Evolutionary conservation across 2,329 filamentous ascomycete species (phyloP).

Genomic region (Knoxdaviesia capensis): DNA sequence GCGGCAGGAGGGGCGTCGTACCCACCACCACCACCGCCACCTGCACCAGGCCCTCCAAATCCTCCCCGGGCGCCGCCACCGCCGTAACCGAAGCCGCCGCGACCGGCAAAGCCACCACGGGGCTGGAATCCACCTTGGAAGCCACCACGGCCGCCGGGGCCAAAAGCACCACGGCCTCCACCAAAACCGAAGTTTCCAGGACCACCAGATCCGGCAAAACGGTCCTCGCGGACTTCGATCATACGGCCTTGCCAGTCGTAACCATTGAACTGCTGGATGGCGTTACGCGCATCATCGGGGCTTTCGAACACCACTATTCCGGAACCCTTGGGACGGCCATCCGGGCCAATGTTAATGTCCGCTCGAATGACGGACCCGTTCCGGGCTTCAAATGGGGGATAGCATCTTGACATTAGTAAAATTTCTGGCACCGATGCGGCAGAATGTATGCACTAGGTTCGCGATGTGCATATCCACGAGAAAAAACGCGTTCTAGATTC

Average conservation of each 20-base stretch:
- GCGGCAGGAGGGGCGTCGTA: slow-evolving; percentile 29
- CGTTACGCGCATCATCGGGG: slow-evolving; percentile 82
- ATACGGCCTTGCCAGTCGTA: slow-evolving; percentile 94
- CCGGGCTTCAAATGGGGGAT: slow-evolving; percentile 16
- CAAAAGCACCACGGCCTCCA: slow-evolving; percentile 38
- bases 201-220: slow-evolving; percentile 54
- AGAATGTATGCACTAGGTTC: background rate
- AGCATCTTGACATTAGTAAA: background rate
- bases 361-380: slow-evolving; percentile 76
- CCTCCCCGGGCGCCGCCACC: slow-evolving; percentile 21
- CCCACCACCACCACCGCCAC: slow-evolving; percentile 18
- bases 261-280: slow-evolving; percentile 93
- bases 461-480: background rate
- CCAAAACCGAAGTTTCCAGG: slow-evolving; percentile 28
- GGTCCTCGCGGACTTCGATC: slow-evolving; percentile 89
- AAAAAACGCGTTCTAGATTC: background rate
- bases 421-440: too few relatives aligned
- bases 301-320: slow-evolving; percentile 95
- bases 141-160: slow-evolving; percentile 36
- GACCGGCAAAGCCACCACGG: slow-evolving; percentile 28
- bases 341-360: slow-evolving; percentile 80
- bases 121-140: slow-evolving; percentile 31
- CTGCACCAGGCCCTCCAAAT: slow-evolving; percentile 8
- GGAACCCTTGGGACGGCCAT: slow-evolving; percentile 87
- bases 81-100: slow-evolving; percentile 22